Evolutionary conservation across 1,139 yeast genomes (phyloP), one percentile per base, ranked within the genome.

Genomic region (Oligophagozyma castellii): DNA sequence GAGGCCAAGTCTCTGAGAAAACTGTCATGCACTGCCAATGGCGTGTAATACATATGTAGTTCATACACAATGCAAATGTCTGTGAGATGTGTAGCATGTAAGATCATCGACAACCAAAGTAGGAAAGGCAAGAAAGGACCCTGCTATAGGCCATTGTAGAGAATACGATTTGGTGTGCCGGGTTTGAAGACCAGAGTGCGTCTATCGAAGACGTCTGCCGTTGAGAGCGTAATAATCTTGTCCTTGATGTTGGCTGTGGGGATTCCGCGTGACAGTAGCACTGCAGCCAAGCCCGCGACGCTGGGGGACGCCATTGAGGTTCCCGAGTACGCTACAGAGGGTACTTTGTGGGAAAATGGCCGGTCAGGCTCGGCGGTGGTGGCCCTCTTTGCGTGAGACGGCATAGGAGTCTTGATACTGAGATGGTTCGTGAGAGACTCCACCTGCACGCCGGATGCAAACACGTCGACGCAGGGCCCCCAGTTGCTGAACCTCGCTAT

Each of bases 241-340:
- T 44, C 41, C 38, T 58, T 61, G 3, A 73, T 58, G 14, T 62
- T 25, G 2, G 26, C 60, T 0, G 37, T 38, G 0, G 57, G 43
- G 4, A 70, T 57, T 0, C 93, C 93, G 38, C 61, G 56, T 26
- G 80, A 73, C 37, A 83, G 53, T 27, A 70, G 51, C 20, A 71
- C 65, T 0, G 86, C 89, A 2, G 65, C 71, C 23, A 79, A 44
- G 0, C 95, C 95, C 0, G 89, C 63, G 5, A 80, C 78, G 2
- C 73, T 62, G 0, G 95, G 95, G 1, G 93, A 65, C 0, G 94
- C 73, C 83, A 81, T 81, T 1, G 94, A 81, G 0, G 95, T 83
- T 0, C 95, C 95, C 2, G 92, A 73, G 36, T 75, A 63, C 4
- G 40, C 37, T n/a, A 43, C 34, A 8, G 52, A 37, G 22, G 40